phyloP scores from a whole-genome alignment of 257 asterid genomes.

The Hygrophila difformis region DNA sequence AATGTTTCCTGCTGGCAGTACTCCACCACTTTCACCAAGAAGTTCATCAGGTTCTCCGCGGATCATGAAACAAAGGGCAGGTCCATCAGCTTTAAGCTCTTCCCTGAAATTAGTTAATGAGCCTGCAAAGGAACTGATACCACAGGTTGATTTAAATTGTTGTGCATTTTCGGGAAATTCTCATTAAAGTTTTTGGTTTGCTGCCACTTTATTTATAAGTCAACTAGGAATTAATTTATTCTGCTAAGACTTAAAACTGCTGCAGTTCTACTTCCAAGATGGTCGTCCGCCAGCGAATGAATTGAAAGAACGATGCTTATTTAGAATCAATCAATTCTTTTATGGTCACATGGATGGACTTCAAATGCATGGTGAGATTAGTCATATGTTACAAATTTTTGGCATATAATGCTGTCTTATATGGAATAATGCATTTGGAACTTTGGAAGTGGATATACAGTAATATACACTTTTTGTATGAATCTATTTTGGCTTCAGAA shows the following conservation, averaged over 20 bases:
- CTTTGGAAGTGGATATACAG: not conserved
- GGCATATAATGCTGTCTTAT: conserved; percentile 10
- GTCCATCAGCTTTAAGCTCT: conserved; percentile 77
- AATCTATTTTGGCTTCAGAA: conserved; percentile 44
- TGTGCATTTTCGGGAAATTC: not conserved
- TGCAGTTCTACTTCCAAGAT: conserved; percentile 91
- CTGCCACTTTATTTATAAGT: conserved; percentile 1
- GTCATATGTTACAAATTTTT: conserved; percentile 11
- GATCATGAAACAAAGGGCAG: conserved; percentile 70
- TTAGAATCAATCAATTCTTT: conserved; percentile 92
- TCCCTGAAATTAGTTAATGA: conserved; percentile 82
- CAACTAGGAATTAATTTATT: conserved; percentile 10
- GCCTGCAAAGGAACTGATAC: conserved; percentile 83
- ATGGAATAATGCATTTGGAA: conserved; percentile 12
- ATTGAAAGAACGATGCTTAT: conserved; percentile 86
- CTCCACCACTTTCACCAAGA: conserved; percentile 99
- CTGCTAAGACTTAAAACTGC: conserved; percentile 17
- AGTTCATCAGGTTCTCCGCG: conserved; percentile 97
- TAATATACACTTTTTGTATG: not conserved
- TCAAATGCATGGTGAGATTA: conserved; percentile 74
- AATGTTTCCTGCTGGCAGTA: conserved; percentile 97
- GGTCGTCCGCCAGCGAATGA: conserved; percentile 95
- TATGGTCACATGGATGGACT: conserved; percentile 89
- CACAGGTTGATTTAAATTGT: conserved; percentile 59
- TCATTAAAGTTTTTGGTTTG: conserved; percentile 2